phyloP scores from a whole-genome alignment of 768 basidiomycete genomes.

The Amanita molliuscula region DNA sequence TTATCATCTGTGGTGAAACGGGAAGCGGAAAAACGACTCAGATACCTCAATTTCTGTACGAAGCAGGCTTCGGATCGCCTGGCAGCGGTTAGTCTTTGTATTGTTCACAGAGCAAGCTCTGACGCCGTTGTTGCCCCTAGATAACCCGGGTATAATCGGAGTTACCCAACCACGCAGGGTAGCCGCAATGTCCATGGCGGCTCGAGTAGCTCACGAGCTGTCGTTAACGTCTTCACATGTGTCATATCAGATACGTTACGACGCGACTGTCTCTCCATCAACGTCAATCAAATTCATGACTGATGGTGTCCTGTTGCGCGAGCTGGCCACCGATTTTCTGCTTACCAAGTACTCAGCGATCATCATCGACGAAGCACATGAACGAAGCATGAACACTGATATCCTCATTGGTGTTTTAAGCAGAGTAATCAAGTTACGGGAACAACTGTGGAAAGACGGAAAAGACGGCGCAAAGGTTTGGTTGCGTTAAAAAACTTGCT shows the following conservation, averaged over 20 bases:
- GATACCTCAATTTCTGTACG: conserved; percentile 96
- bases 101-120: background rate
- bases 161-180: conserved; percentile 96
- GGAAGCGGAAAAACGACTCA: conserved; percentile 99
- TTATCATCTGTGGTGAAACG: conserved; percentile 85
- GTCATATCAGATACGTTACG: conserved; percentile 97
- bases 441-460: conserved; percentile 78
- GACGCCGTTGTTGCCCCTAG: conserved; percentile 28
- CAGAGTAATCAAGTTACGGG: conserved; percentile 81
- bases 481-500: background rate
- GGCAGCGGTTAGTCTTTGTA: conserved; percentile 52
- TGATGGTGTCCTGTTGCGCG: conserved; percentile 91
- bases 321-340: conserved; percentile 88
- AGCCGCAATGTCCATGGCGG: conserved; percentile 93
- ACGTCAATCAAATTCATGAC: conserved; percentile 99
- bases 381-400: conserved; percentile 96
- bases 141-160: conserved; percentile 97
- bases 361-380: conserved; percentile 97
- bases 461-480: conserved; percentile 62
- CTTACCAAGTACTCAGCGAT: conserved; percentile 90
- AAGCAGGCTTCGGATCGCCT: conserved; percentile 85
- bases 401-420: conserved; percentile 96
- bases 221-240: conserved; percentile 72
- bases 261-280: conserved; percentile 79
- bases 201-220: conserved; percentile 89